Evolutionary conservation across 176 grass and related monocot species (phyloP).

Genomic region (Oryza brachyantha): DNA sequence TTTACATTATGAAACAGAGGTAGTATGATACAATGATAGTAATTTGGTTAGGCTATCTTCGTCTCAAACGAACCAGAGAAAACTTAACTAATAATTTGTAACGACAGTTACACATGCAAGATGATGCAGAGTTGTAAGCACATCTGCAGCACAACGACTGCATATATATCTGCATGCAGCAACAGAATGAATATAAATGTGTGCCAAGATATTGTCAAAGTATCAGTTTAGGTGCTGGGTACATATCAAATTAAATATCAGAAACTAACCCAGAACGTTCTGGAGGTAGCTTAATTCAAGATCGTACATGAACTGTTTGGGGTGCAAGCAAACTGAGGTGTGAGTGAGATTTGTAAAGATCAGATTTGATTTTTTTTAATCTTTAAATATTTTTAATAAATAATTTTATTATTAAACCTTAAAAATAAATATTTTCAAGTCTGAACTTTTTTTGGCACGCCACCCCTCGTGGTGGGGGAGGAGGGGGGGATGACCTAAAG

Average conservation of each 20-base stretch:
- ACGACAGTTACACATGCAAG: not conserved
- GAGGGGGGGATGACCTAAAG: too few species aligned
- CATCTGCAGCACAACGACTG: constrained; percentile 6
- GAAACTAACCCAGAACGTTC: constrained; percentile 5
- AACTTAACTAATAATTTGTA: not conserved
- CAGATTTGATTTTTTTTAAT: too few species aligned
- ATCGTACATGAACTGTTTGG: not conserved
- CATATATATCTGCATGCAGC: constrained; percentile 16
- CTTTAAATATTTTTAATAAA: too few species aligned
- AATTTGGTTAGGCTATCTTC: not conserved
- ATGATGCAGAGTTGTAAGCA: not conserved
- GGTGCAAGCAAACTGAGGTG: not conserved
- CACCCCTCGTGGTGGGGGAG: too few species aligned
- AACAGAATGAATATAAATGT: constrained; percentile 15
- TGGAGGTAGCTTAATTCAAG: not conserved
- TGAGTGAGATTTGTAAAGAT: too few species aligned
- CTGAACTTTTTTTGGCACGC: too few species aligned
- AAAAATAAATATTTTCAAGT: too few species aligned
- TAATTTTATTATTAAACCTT: too few species aligned
- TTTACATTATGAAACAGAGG: too few species aligned
- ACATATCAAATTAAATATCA: not conserved
- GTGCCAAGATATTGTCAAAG: not conserved
- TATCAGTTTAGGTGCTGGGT: constrained; percentile 27
- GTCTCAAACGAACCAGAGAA: not conserved
- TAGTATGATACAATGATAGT: not conserved